Conservation (phyloP, 306 rosid genomes). For the Canavalia ensiformis region DNA sequence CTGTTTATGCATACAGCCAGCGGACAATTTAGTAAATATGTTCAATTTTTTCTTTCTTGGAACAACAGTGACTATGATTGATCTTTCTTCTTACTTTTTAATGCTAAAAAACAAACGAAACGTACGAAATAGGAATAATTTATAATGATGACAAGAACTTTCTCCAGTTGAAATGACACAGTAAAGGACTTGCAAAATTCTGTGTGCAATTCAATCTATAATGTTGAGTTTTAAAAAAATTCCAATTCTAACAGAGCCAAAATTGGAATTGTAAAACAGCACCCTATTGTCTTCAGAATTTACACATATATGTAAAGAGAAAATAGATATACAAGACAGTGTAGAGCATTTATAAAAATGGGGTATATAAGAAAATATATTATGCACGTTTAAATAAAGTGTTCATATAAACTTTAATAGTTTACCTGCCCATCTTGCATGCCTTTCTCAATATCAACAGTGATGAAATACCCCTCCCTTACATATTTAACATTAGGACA, state of each 20-base stretch:
- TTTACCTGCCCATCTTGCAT: conserved; percentile 99
- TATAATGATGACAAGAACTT: conserved; percentile 7
- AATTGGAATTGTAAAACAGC: conserved; percentile 25
- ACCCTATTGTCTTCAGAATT: conserved; percentile 15
- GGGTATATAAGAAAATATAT: conserved; percentile 6
- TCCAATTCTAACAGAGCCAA: conserved; percentile 21
- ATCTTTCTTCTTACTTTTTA: background rate
- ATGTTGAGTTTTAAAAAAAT: background rate
- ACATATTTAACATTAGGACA: conserved; percentile 92
- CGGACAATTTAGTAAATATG: conserved; percentile 12
- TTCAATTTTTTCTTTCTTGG: background rate
- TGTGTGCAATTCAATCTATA: background rate
- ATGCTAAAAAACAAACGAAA: conserved; percentile 22
- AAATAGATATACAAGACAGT: background rate
- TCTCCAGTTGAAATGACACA: conserved; percentile 18
- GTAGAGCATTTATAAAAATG: conserved; percentile 5
- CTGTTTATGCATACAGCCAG: background rate
- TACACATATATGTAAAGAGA: conserved; percentile 5
- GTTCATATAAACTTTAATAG: conserved; percentile 36
- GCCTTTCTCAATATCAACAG: conserved; percentile 98
- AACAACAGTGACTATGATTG: background rate
- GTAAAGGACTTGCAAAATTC: background rate
- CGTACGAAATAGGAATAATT: background rate
- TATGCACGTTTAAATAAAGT: conserved; percentile 22
- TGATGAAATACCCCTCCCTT: conserved; percentile 91